Evolutionary conservation across 176 grass and related monocot species (phyloP), one percentile per base, ranked within the genome.

Genomic region (Tillandsia leiboldiana): DNA sequence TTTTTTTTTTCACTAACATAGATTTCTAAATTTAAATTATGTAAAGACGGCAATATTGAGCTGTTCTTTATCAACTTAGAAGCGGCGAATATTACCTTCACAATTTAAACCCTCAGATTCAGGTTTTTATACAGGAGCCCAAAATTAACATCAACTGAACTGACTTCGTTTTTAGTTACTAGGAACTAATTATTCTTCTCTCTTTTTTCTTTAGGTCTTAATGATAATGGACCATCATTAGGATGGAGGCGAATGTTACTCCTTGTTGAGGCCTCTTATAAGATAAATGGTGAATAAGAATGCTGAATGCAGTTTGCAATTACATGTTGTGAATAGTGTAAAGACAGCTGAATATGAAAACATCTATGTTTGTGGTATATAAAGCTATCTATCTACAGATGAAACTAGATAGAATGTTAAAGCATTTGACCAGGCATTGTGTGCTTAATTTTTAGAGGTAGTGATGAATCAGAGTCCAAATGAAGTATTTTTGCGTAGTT

Each of bases 211-310:
- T 9, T 73, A 92, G 90, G 83, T 75, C 75, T 88, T 26, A 86
- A 83, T 49, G 86, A 87, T 73, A 79, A 65, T 78, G 88, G 79
- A 67, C 86, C 93, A 79, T 85, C 89, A 51, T 85, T 99, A 67
- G 94, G 94, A 70, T 99, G 94, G 94, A 92, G 89, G 62, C 79
- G 89, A 68, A 86, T 89, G 78, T 84, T 99, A 81, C 77, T 99
- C 59, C 89, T 99, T 86, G 86, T 99, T 49, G 84, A 92, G 79
- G 87, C 94, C 65, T 93, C 82, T 62, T 85, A 82, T 68, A 87
- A 73, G 1, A 29, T 29, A 29, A 3, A 29, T 29, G 3, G 28
- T 29, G 28, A 29, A 29, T n/a, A n/a, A n/a, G n/a, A n/a, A n/a
- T n/a, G n/a, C 29, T 33, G 29, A 33, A 33, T 3, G 3, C 29